Base-by-base conservation (phyloP, 139 green algal genomes). In the Chlamydomonas asymmetrica region DNA sequence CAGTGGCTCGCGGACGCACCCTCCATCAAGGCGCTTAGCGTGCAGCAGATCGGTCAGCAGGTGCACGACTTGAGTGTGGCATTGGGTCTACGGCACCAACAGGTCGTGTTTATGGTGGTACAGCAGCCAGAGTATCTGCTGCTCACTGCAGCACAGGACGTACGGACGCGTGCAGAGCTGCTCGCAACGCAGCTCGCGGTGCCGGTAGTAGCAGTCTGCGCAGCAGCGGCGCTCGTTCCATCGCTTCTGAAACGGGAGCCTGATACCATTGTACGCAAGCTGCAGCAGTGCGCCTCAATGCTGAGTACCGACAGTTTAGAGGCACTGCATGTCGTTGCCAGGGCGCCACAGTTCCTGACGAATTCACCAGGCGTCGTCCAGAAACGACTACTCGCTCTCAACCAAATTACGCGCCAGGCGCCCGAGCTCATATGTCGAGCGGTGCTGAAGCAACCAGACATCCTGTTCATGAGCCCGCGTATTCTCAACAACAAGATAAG, bases 401-500 rank as follows among this genome's bases (percentile, higher is more conserved):
- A 74, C n/a, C 32, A 29, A 2, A 65, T 85, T 25, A 48, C 81
- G 23, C 61, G 39, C 37, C 54, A 73, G n/a, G 63, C 62, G 56
- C 74, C 45, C 1, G 69, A 75, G 41, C 69, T 60, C 29, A 66
- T 66, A 31, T 69, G 62, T 7, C 74, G 74, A 25, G 48, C 78
- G 69, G 35, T 66, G 43, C 62, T 62, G 40, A 59, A 41, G 13
- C 69, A 54, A 27, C 80, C 80, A 0, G 68, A 68, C 32, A 29
- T 76, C 37, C 63, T 76, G 49, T 73, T 64, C 59, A 70, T 85
- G 69, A 70, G 63, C 0, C 9, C 40, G 7, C 41, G 61, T n/a
- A 70, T 82, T 18, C 56, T 81, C 49, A 75, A 79, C 48, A 82
- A 67, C 68, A 85, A 85, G 70, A 49, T 85, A 8, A 75, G 71